Base-by-base conservation (phyloP, 345 rosid species). In the Murraya koenigii region DNA sequence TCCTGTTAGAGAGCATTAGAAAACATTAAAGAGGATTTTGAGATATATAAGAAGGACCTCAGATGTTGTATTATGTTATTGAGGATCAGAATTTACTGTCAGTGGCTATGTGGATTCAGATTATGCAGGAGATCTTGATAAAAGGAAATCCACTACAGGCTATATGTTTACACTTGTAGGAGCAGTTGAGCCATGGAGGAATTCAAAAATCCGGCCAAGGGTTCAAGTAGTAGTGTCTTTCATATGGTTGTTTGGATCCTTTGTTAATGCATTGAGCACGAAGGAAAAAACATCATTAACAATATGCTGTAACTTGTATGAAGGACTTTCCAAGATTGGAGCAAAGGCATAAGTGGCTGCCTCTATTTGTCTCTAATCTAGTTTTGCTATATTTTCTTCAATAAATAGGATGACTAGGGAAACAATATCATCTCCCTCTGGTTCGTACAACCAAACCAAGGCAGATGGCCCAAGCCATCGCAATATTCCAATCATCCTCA, bases 401-500 rank as follows among this genome's bases (percentile, higher is more conserved):
- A 82, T 78, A 74, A 82, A 82, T 22, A 82, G 85, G 49, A 82
- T 82, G 22, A 82, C 85, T 5, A 82, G 82, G 11, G 79, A 74
- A 9, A 78, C 85, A 30, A 82, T 75, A 69, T 82, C 85, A 66
- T 82, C 82, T 65, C 85, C 85, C 36, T 78, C 85, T 7, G n/a
- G 85, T 75, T 8, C 77, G 79, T 14, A 82, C 85, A 32, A 82
- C 85, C 79, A 82, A 71, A n/a, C 85, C 85, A 26, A 82, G 80
- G 67, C 85, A 82, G 7, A 82, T 82, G 26, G 82, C 85, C 55
- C 85, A 82, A 4, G 85, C 85, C 85, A 82, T 89, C 20, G 93
- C 90, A 58, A 89, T 88, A 78, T 90, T 88, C 93, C 93, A 90
- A 20, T 91, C 93, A 28, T 89, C 91, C 80, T 90, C 93, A 78